These are phyloP conservation scores for Gaertneriomyces sp. DNA, from an alignment of 192 early-diverging fungal genomes.

Conservation along the genomic window DNA sequence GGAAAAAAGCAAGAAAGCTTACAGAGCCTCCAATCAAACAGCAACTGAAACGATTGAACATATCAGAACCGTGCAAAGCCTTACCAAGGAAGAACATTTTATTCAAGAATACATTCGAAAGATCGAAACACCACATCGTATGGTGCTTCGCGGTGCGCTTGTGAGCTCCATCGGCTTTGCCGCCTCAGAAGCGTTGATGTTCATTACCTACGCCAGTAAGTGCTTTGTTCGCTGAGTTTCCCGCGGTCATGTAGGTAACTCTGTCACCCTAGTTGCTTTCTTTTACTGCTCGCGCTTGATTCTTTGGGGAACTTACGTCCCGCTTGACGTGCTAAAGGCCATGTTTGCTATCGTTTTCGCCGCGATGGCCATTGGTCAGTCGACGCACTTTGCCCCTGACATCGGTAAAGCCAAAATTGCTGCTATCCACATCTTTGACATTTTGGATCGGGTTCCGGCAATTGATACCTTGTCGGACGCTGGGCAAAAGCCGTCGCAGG, in stretches of 20 bases:
- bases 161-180: slow-evolving; percentile 69
- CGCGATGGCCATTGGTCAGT: slow-evolving; percentile 76
- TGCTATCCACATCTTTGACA: slow-evolving; percentile 64
- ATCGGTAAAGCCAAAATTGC: slow-evolving; percentile 77
- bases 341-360: slow-evolving; percentile 55
- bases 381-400: slow-evolving; percentile 69
- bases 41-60: slow-evolving; percentile 81
- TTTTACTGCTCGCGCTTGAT: slow-evolving; percentile 75
- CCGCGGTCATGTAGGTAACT: too few relatives aligned
- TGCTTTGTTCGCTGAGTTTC: slow-evolving; percentile 33
- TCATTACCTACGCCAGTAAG: slow-evolving; percentile 60
- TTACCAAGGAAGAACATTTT: slow-evolving; percentile 68
- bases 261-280: slow-evolving; percentile 60
- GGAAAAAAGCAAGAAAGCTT: slow-evolving; percentile 59
- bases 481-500: slow-evolving; percentile 10
- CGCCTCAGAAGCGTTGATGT: slow-evolving; percentile 67
- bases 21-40: slow-evolving; percentile 61
- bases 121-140: slow-evolving; percentile 64
- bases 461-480: slow-evolving; percentile 56
- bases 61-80: slow-evolving; percentile 79
- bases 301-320: slow-evolving; percentile 41
- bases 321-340: slow-evolving; percentile 42
- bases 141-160: slow-evolving; percentile 61
- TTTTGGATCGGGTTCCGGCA: slow-evolving; percentile 64
- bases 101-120: slow-evolving; percentile 58